A percentile compares a stretch with the other conserved stretches of the same genome.
These are phyloP conservation scores for Penicillium psychrosexuale DNA, from an alignment of 2,329 filamentous ascomycete genomes.

Conservation along the genomic window DNA sequence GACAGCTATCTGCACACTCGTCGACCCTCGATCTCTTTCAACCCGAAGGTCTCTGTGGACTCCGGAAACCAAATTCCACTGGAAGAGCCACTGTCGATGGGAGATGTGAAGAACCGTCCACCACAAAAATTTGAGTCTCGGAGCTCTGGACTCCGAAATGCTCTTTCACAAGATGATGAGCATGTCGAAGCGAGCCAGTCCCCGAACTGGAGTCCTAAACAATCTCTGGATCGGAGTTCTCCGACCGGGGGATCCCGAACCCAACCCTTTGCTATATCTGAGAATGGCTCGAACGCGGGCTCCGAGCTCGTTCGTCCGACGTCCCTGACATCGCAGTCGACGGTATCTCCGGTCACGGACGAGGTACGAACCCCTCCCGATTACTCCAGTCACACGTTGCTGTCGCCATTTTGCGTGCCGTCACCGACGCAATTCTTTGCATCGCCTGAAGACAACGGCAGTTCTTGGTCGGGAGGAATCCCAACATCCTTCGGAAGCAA, in stretches of 20 bases:
- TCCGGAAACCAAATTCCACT: conserved; percentile 38
- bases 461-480: conserved; percentile 38
- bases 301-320: conserved; percentile 38
- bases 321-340: conserved; percentile 46
- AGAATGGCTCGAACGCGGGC: conserved; percentile 23
- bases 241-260: conserved; percentile 27
- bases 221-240: conserved; percentile 23
- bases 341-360: conserved; percentile 40
- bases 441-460: conserved; percentile 41
- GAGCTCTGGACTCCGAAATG: conserved; percentile 36
- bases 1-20: conserved; percentile 43
- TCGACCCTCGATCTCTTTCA: conserved; percentile 44
- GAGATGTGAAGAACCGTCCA: conserved; percentile 24
- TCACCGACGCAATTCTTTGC: conserved; percentile 38
- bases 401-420: conserved; percentile 39
- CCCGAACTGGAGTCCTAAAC: conserved; percentile 23
- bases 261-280: conserved; percentile 21
- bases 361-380: conserved; percentile 44
- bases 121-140: conserved; percentile 31
- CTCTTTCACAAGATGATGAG: conserved; percentile 36
- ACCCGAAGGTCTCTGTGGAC: conserved; percentile 41
- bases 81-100: conserved; percentile 39
- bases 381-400: conserved; percentile 31
- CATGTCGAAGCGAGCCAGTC: conserved; percentile 16
- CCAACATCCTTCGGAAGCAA: conserved; percentile 37